Base-by-base conservation (phyloP, 176 grass and related monocot species). In the Aegilops sharonensis region DNA sequence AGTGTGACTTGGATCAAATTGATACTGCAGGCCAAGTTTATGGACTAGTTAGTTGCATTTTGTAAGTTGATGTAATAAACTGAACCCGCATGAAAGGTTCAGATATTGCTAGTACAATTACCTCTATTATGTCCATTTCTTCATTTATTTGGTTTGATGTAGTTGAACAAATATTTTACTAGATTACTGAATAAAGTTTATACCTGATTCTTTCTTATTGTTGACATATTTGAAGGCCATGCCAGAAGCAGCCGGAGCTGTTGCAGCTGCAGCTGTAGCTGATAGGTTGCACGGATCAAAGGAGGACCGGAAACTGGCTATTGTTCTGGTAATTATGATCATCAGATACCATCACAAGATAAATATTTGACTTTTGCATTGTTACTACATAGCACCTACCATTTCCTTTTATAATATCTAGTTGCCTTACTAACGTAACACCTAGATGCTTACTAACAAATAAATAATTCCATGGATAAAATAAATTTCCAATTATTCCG, bases 181-280 rank as follows among this genome's bases (percentile, higher is more conserved):
- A 83, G 47, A 20, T 56, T 77, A 56, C 34, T 9, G 23, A 76
- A 72, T 80, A 15, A 67, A 66, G 9, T 63, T 79, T 82, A 15
- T 68, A 50, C 65, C 81, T 87, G 72, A 80, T 85, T 87, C 5
- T 87, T 89, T 78, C 54, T 82, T 83, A 43, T 42, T 78, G 74
- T 82, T 83, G 57, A 92, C 69, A 64, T 30, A 85, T 87, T 77
- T 77, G 79, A 82, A 96, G 90, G 91, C 86, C n/a, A 99, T 99
- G 92, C 97, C 97, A 85, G 92, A 95, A 86, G 97, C 97, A 85
- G 94, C 92, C 39, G 97, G 97, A 85, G 94, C 94, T 91, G 97
- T 99, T 77, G 97, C 94, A 81, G 97, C 97, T 68, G 97, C 94
- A 68, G 94, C 97, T 88, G 87, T 99, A 85, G 97, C 92, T 80